These are phyloP conservation scores for Acidiella bohemica DNA, from an alignment of 495 filamentous ascomycete species.

Conservation along the genomic window DNA sequence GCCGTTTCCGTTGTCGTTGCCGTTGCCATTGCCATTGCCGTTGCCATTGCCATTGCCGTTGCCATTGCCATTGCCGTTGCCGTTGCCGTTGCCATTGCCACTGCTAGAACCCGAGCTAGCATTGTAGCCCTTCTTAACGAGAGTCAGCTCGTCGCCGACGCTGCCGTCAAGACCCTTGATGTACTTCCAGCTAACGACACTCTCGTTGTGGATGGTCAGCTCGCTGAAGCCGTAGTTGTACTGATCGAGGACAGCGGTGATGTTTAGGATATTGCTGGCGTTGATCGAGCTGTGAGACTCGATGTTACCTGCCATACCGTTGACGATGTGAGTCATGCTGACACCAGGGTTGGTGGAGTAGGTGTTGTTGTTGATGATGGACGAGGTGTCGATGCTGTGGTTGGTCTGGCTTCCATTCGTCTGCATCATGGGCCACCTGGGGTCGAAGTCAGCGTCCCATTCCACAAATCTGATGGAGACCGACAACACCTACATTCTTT, in stretches of 20 bases:
- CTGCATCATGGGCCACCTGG: too few relatives aligned
- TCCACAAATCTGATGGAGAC: too few relatives aligned
- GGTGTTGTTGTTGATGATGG: conserved; percentile 30
- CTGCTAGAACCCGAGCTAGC: too few relatives aligned
- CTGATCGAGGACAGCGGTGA: conserved; percentile 37
- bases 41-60: too few relatives aligned
- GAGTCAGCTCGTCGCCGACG: conserved; percentile 33
- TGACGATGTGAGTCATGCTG: conserved; percentile 21
- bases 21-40: too few relatives aligned
- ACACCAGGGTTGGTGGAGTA: conserved; percentile 28
- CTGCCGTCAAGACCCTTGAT: conserved; percentile 33
- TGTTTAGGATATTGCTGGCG: conserved; percentile 25
- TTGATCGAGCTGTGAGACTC: conserved; percentile 24
- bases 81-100: too few relatives aligned
- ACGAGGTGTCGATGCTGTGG: conserved; percentile 20
- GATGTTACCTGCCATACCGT: conserved; percentile 19
- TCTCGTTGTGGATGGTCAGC: conserved; percentile 34
- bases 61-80: too few relatives aligned
- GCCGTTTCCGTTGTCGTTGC: too few relatives aligned
- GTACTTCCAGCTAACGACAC: conserved; percentile 34
- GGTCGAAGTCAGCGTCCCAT: too few relatives aligned
- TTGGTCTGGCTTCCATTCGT: too few relatives aligned
- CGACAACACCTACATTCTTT: conserved; percentile 35
- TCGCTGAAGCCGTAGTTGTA: conserved; percentile 38
- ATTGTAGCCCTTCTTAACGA: conserved; percentile 31